Evolutionary conservation across 1,139 yeast species (phyloP).

Genomic region (Diutina rugosa): DNA sequence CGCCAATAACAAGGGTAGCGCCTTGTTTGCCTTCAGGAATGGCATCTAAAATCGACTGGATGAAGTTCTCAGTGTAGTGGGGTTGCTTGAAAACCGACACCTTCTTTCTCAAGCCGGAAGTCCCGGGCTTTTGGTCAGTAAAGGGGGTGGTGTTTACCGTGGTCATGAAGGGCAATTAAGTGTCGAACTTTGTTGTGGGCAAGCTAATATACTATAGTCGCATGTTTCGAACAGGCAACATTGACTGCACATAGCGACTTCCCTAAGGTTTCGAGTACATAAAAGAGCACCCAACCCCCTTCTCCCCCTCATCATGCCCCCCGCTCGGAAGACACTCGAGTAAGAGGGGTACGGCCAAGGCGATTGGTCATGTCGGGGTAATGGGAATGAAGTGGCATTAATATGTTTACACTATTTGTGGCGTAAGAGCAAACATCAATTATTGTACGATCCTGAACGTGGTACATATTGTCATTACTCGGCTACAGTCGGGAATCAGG

Average conservation of each 20-base stretch:
- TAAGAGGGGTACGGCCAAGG: not conserved
- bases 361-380: not conserved
- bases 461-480: too few relatives aligned
- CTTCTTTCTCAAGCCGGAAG: slow-evolving; percentile 91
- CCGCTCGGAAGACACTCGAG: not conserved
- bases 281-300: not conserved
- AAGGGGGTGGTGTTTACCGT: slow-evolving; percentile 55
- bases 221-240: not conserved
- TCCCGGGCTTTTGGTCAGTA: slow-evolving; percentile 93
- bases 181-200: not conserved
- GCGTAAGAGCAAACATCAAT: too few relatives aligned
- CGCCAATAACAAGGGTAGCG: slow-evolving; percentile 82
- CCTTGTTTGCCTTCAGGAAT: slow-evolving; percentile 80
- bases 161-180: slow-evolving; percentile 3
- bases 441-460: too few relatives aligned
- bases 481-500: too few relatives aligned
- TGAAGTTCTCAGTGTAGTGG: slow-evolving; percentile 85
- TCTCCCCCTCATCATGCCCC: not conserved
- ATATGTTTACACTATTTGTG: too few relatives aligned
- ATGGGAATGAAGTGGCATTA: not conserved
- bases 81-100: slow-evolving; percentile 72
- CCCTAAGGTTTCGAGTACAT: not conserved
- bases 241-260: not conserved
- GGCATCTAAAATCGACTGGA: slow-evolving; percentile 73
- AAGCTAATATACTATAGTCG: not conserved